Evolutionary conservation across 805 yeast genomes (phyloP), one percentile per base, ranked within the genome.

Genomic region (Ogataea zsoltii): DNA sequence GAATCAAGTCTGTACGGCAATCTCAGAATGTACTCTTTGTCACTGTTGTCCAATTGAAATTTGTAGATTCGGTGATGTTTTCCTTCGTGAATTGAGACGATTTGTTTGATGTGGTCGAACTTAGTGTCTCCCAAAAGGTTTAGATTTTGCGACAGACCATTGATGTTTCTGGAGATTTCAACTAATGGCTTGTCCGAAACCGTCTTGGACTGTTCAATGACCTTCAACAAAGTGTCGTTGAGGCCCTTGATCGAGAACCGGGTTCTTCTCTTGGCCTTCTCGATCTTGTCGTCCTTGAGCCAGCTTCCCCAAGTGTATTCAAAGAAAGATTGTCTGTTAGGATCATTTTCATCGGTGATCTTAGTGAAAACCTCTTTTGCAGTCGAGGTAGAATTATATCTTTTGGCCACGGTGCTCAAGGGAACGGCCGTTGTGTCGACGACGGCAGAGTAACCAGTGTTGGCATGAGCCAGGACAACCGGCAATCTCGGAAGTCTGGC

Each of bases 221-320:
- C 62, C 19, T 70, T 72, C 38, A 74, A 67, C 29, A 83, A 45
- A n/a, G 82, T 67, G 19, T 69, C 69, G 44, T 79, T 76, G 41
- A 88, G 69, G 3, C 97, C 98, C 60, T 82, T 83, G 41, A 94
- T 74, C 2, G 94, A 84, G 66, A 92, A 92, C 51, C 74, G 76
- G 16, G 97, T 92, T 45, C 77, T 78, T 67, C 99, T 81, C 55
- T 80, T 80, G 13, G 75, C 80, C 59, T 88, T 85, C 63, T 94
- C 91, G 26, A 66, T 67, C 45, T 74, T 76, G 62, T 94, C 96
- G 61, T 92, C 80, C 51, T 75, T 79, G 57, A 91, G 70, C 98
- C 98, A 92, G 6, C 96, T 78, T 38, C 99, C 99, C 96, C 98
- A 92, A 2, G 94, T 74, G 63, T 90, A 92, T 56, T 85, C 80